These are phyloP conservation scores for Bocquillonia castaneifolia DNA, from an alignment of 441 rosid genomes.

Conservation along the genomic window DNA sequence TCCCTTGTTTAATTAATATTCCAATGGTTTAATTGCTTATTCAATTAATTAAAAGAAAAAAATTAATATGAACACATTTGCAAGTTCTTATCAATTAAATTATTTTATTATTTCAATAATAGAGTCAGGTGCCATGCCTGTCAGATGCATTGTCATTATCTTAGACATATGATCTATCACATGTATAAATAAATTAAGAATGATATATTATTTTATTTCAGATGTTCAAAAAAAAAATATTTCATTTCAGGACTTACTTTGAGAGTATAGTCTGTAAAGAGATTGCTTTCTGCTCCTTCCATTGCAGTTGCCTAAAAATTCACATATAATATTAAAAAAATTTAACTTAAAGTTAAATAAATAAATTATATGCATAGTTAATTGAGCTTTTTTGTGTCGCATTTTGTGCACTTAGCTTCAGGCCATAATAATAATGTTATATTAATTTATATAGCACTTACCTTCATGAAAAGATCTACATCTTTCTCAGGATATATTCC, in stretches of 20 bases:
- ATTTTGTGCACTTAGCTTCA: no score
- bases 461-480: conserved; percentile 38
- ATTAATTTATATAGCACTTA: neutral
- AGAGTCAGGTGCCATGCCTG: no score
- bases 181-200: neutral
- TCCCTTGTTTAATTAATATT: neutral
- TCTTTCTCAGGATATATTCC: conserved; percentile 31
- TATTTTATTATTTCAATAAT: no score
- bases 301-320: conserved; percentile 50
- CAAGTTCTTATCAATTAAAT: no score
- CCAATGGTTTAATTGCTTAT: no score
- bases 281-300: conserved; percentile 55
- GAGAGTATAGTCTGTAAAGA: conserved; percentile 61
- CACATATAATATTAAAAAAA: neutral
- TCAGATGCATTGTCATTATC: no score
- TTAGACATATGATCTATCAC: no score
- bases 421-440: no score
- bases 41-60: no score
- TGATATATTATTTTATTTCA: neutral
- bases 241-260: conserved; percentile 28
- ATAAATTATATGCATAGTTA: no score
- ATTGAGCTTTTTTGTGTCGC: no score
- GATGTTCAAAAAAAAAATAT: neutral
- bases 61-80: no score
- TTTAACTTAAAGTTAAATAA: neutral